Percentiles rank a stretch among this genome's conserved stretches.
These are phyloP conservation scores for Pseudopediastrum boryanum DNA, from an alignment of 139 green algal genomes.

Conservation along the genomic window DNA sequence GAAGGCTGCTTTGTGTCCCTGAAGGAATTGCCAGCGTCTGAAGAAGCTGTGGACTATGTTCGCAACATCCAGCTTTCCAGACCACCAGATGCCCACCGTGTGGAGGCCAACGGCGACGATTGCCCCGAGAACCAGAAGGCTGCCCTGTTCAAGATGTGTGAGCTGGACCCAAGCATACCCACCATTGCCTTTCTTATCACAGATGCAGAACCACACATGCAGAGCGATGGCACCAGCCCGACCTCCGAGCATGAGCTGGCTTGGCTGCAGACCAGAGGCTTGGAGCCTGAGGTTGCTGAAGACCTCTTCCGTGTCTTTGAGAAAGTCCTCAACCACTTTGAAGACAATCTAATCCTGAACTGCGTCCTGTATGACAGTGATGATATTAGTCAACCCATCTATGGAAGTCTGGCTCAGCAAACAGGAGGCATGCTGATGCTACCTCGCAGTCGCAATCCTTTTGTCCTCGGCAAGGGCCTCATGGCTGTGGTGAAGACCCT, in stretches of 20 bases:
- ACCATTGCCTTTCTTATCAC: slow-evolving; percentile 29
- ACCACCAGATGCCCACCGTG: background rate
- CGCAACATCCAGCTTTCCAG: slow-evolving; percentile 7
- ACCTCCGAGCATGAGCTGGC: no score
- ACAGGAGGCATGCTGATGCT: slow-evolving; percentile 29
- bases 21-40: background rate
- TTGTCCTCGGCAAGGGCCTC: background rate
- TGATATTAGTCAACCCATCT: background rate
- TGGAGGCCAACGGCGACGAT: background rate
- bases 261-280: slow-evolving; percentile 1
- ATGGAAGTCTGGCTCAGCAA: slow-evolving; percentile 3
- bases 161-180: slow-evolving; percentile 5
- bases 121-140: slow-evolving; percentile 22
- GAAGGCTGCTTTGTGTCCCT: slow-evolving; percentile 10
- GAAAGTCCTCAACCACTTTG: slow-evolving; percentile 8
- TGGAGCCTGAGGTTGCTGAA: background rate
- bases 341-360: slow-evolving; percentile 7
- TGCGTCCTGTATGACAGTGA: slow-evolving; percentile 13
- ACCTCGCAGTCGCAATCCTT: background rate
- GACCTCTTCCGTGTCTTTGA: background rate
- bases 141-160: background rate
- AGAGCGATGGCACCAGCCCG: background rate
- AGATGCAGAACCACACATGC: slow-evolving; percentile 3
- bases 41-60: slow-evolving; percentile 2
- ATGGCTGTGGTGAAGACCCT: background rate